Percentiles rank a stretch among this genome's conserved stretches.
These are phyloP conservation scores for Dothideomycetidae sp. DNA, from an alignment of 2,329 filamentous ascomycete species.

Conservation along the genomic window DNA sequence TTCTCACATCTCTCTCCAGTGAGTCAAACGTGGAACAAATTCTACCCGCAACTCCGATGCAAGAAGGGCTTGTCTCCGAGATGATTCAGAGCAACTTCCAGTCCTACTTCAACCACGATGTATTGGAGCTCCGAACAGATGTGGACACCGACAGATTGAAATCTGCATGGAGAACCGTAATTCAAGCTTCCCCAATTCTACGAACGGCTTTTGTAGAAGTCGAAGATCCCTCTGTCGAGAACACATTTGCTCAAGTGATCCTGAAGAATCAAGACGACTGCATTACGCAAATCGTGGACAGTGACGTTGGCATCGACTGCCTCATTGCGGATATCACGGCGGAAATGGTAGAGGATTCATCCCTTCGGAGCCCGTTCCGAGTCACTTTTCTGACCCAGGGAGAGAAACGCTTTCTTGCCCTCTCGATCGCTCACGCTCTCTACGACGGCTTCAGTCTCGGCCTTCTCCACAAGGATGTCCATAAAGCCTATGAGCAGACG, in stretches of 20 bases:
- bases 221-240: conserved; percentile 42
- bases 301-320: conserved; percentile 17
- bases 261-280: conserved; percentile 24
- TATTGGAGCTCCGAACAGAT: conserved; percentile 44
- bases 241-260: conserved; percentile 44
- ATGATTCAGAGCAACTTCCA: conserved; percentile 62
- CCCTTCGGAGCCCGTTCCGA: conserved; percentile 14
- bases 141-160: conserved; percentile 45
- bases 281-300: conserved; percentile 12
- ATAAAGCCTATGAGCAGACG: conserved; percentile 44
- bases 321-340: conserved; percentile 23
- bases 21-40: conserved; percentile 37
- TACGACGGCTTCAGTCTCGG: conserved; percentile 81
- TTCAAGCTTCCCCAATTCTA: conserved; percentile 52
- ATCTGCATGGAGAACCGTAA: conserved; percentile 47
- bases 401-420: conserved; percentile 30
- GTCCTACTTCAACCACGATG: conserved; percentile 75
- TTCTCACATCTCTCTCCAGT: conserved; percentile 9
- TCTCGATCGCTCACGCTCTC: conserved; percentile 73
- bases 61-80: conserved; percentile 73
- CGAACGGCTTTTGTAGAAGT: conserved; percentile 59
- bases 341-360: conserved; percentile 25
- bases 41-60: conserved; percentile 65
- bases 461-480: conserved; percentile 58
- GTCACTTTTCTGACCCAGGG: conserved; percentile 26